phyloP scores from a whole-genome alignment of 2,329 filamentous ascomycete genomes.

The Emericellopsis cladophorae region DNA sequence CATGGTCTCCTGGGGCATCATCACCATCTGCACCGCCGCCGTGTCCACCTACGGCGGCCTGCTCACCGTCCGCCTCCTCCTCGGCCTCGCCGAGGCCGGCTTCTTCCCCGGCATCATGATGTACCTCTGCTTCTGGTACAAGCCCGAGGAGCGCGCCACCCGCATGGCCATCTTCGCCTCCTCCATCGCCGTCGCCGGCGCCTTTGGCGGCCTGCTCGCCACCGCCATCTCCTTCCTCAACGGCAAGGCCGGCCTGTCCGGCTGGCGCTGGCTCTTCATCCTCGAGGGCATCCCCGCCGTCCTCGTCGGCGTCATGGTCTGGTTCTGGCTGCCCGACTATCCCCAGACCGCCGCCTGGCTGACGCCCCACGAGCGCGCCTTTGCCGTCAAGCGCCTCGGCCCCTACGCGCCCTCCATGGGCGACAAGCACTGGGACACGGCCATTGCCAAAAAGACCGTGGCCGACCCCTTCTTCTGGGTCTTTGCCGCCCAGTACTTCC shows the following conservation, averaged over 20 bases:
- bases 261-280: slow-evolving; percentile 44
- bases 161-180: slow-evolving; percentile 44
- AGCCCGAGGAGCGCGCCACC: slow-evolving; percentile 11
- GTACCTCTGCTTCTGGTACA: slow-evolving; percentile 57
- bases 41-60: slow-evolving; percentile 33
- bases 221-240: slow-evolving; percentile 32
- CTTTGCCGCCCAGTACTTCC: slow-evolving; percentile 15
- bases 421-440: slow-evolving; percentile 19
- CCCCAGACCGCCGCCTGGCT: slow-evolving; percentile 20
- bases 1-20: slow-evolving; percentile 33
- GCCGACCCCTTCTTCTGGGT: slow-evolving; percentile 20
- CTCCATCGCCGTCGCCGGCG: slow-evolving; percentile 42
- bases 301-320: slow-evolving; percentile 16
- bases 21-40: slow-evolving; percentile 34
- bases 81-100: slow-evolving; percentile 38
- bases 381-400: slow-evolving; percentile 19
- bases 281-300: slow-evolving; percentile 25
- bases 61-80: slow-evolving; percentile 31
- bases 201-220: slow-evolving; percentile 48
- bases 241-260: slow-evolving; percentile 30
- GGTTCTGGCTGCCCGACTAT: slow-evolving; percentile 18
- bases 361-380: slow-evolving; percentile 17
- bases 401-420: slow-evolving; percentile 18
- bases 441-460: slow-evolving; percentile 16
- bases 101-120: slow-evolving; percentile 35